These are phyloP conservation scores for Alternaria brassicae DNA, from an alignment of 2,329 filamentous ascomycete species.

Conservation along the genomic window DNA sequence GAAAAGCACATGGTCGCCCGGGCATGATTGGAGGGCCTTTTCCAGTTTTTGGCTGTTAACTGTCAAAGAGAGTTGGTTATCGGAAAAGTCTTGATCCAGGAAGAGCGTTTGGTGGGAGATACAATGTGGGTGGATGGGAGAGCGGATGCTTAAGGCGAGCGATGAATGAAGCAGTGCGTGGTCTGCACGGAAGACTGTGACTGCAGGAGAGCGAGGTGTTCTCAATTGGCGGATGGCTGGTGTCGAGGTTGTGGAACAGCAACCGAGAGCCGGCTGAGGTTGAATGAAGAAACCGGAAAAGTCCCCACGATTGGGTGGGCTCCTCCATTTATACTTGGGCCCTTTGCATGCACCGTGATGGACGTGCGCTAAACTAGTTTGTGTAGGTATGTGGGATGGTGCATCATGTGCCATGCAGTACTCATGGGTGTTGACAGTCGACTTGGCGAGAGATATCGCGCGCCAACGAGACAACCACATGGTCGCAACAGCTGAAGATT, in stretches of 20 bases:
- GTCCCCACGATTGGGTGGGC: constrained; percentile 30
- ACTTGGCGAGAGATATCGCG: neutral
- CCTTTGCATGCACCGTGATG: constrained; percentile 23
- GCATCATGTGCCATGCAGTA: constrained; percentile 12
- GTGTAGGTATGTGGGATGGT: neutral
- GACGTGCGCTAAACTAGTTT: constrained; percentile 20
- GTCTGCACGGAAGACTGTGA: constrained; percentile 34
- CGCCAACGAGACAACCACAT: too few relatives aligned
- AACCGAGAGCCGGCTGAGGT: constrained; percentile 17
- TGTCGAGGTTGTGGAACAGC: constrained; percentile 11
- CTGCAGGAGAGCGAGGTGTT: constrained; percentile 32
- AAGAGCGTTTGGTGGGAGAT: constrained; percentile 45
- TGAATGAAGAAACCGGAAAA: constrained; percentile 31
- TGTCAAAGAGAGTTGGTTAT: constrained; percentile 46
- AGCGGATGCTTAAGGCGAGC: constrained; percentile 44
- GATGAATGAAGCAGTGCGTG: constrained; percentile 42
- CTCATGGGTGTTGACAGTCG: constrained; percentile 10
- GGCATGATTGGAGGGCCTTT: constrained; percentile 50
- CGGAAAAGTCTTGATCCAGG: constrained; percentile 45
- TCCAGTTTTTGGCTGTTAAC: constrained; percentile 39
- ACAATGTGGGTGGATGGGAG: constrained; percentile 42
- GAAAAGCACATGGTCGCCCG: constrained; percentile 49
- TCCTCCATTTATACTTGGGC: constrained; percentile 28
- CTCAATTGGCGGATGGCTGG: constrained; percentile 24
- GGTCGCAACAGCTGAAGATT: too few relatives aligned